phyloP scores from a whole-genome alignment of 441 rosid species.

The Syzygium malaccense region DNA sequence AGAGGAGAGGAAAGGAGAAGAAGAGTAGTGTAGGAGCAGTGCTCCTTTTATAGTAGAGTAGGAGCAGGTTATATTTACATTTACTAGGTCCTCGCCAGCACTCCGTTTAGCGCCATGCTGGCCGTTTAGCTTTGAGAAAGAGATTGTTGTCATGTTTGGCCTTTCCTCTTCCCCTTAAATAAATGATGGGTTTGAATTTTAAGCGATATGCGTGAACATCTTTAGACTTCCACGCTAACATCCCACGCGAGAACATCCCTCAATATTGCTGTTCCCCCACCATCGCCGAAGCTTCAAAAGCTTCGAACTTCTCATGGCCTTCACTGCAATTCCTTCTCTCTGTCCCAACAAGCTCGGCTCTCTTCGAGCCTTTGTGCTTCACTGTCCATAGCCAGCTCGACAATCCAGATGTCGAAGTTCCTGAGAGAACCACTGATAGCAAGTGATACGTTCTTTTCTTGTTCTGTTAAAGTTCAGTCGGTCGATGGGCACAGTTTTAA shows the following conservation, averaged over 20 bases:
- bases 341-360: neutral
- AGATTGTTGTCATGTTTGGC: neutral
- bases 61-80: neutral
- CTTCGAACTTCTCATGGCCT: neutral
- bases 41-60: neutral
- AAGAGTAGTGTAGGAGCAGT: neutral
- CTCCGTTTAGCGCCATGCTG: neutral
- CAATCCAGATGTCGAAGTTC: neutral
- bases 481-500: neutral
- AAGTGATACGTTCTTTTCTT: neutral
- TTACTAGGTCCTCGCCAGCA: neutral
- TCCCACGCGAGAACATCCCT: neutral
- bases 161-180: too few species aligned
- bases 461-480: too few species aligned
- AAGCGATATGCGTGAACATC: accelerated
- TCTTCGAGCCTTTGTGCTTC: neutral
- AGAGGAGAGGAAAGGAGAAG: neutral
- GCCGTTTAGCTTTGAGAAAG: neutral
- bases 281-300: neutral
- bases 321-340: neutral
- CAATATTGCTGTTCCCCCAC: neutral
- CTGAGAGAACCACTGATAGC: neutral
- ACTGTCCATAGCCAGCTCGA: neutral
- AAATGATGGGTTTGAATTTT: neutral
- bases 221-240: neutral